Evolutionary conservation across 192 early-diverging fungal species (phyloP).

Genomic region (Gamsiella multidivaricata): DNA sequence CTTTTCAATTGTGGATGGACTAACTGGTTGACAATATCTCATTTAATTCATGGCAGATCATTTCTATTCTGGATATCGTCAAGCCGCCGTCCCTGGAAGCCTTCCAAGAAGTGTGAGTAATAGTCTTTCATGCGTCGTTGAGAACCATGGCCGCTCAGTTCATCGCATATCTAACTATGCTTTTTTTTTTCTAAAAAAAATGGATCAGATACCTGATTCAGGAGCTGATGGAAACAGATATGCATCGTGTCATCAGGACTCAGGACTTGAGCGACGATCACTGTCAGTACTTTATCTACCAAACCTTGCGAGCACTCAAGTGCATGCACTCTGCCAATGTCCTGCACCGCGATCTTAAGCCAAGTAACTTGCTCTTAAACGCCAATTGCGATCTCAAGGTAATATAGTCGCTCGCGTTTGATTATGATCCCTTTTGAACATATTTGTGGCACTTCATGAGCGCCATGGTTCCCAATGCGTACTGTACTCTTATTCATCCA

Average conservation of each 20-base stretch:
- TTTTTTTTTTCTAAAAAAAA: neutral
- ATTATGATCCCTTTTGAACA: too few relatives aligned
- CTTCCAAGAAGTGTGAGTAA: constrained; percentile 87
- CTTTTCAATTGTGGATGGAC: neutral
- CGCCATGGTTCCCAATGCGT: too few relatives aligned
- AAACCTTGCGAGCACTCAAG: constrained; percentile 95
- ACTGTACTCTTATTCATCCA: too few relatives aligned
- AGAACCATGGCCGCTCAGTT: neutral
- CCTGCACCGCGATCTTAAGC: constrained; percentile 98
- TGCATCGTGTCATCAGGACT: constrained; percentile 96
- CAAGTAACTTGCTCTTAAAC: constrained; percentile 89
- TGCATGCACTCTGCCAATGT: constrained; percentile 99
- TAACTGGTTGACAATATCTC: too few relatives aligned
- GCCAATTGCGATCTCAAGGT: constrained; percentile 92
- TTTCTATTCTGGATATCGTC: constrained; percentile 92
- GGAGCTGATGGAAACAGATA: constrained; percentile 99
- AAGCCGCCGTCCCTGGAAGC: constrained; percentile 80
- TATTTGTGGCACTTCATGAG: too few relatives aligned
- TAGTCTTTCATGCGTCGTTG: neutral
- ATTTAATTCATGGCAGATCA: too few relatives aligned
- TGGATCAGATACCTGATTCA: constrained; percentile 85
- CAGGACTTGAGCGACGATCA: constrained; percentile 96
- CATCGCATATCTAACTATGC: neutral
- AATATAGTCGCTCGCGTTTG: too few relatives aligned
- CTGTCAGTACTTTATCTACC: constrained; percentile 99